Percentiles rank a stretch among this genome's conserved stretches.
Evolutionary conservation across 2,329 filamentous ascomycete genomes (phyloP).

Genomic region (Juglanconis juglandina): DNA sequence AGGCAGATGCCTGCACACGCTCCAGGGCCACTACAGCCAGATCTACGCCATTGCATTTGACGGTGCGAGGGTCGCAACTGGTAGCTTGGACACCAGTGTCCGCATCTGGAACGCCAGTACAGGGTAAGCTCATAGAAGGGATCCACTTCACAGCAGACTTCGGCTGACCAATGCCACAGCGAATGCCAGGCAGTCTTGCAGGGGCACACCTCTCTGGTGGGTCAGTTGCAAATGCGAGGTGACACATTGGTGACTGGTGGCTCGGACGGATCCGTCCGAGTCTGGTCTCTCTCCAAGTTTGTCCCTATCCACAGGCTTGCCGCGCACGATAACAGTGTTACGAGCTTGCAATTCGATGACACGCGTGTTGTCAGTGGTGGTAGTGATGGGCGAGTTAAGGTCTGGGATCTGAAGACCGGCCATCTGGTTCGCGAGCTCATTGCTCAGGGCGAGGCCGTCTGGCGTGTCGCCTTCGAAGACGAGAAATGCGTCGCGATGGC

Average conservation of each 20-base stretch:
- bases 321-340: slow-evolving; percentile 97
- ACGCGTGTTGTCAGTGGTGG: slow-evolving; percentile 92
- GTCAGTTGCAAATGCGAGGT: slow-evolving; percentile 91
- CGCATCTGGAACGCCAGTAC: slow-evolving; percentile 92
- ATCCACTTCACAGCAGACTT: slow-evolving; percentile 9
- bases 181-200: slow-evolving; percentile 89
- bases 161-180: slow-evolving; percentile 38
- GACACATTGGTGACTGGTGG: slow-evolving; percentile 94
- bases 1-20: slow-evolving; percentile 83
- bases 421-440: slow-evolving; percentile 88
- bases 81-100: slow-evolving; percentile 93
- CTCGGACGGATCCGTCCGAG: slow-evolving; percentile 90
- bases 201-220: slow-evolving; percentile 93
- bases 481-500: slow-evolving; percentile 98
- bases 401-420: slow-evolving; percentile 94
- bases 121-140: slow-evolving; percentile 55
- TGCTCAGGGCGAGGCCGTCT: slow-evolving; percentile 88
- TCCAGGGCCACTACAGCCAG: slow-evolving; percentile 94
- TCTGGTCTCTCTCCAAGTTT: slow-evolving; percentile 91
- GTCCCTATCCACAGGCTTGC: slow-evolving; percentile 90
- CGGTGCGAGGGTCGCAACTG: slow-evolving; percentile 86
- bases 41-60: slow-evolving; percentile 99
- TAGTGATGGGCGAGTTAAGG: slow-evolving; percentile 95
- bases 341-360: slow-evolving; percentile 94
- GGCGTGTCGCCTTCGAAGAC: slow-evolving; percentile 96